phyloP scores from a whole-genome alignment of 768 basidiomycete genomes.

The Macrolepiota fuliginosa region DNA sequence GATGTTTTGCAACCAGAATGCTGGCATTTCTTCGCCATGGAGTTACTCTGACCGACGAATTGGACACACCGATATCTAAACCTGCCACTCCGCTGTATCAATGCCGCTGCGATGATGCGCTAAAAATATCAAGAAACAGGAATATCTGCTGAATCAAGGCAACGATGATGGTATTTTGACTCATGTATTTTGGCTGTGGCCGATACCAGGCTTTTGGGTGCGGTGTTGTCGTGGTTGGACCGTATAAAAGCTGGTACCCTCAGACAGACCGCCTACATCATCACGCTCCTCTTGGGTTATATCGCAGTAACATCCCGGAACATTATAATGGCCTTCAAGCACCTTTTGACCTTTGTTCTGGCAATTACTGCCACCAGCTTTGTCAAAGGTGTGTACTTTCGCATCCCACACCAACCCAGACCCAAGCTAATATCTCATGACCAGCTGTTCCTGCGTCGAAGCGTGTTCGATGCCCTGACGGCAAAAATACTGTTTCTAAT shows the following conservation, averaged over 20 bases:
- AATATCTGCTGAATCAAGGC: neutral
- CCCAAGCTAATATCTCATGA: too few species aligned
- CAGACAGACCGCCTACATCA: neutral
- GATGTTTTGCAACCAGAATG: neutral
- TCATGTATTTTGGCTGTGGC: neutral
- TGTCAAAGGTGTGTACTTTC: neutral
- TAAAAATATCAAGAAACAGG: neutral
- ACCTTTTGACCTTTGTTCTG: slow-evolving; percentile 3
- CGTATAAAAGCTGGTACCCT: slow-evolving; percentile 3
- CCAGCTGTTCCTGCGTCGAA: slow-evolving; percentile 3
- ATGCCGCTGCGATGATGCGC: neutral
- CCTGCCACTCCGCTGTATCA: neutral
- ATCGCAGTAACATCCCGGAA: neutral
- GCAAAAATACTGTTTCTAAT: slow-evolving; percentile 24
- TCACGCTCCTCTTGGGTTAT: neutral
- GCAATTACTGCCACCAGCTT: neutral
- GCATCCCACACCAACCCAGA: too few species aligned
- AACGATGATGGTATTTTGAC: neutral
- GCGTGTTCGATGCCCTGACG: slow-evolving; percentile 21
- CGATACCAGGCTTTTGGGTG: neutral
- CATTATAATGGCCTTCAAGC: slow-evolving; percentile 10
- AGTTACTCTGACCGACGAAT: neutral
- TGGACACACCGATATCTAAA: neutral
- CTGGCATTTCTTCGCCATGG: slow-evolving; percentile 1
- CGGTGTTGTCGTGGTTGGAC: neutral